Evolutionary conservation across 495 filamentous ascomycete species (phyloP).

Genomic region (Aspergillus coremiiformis): DNA sequence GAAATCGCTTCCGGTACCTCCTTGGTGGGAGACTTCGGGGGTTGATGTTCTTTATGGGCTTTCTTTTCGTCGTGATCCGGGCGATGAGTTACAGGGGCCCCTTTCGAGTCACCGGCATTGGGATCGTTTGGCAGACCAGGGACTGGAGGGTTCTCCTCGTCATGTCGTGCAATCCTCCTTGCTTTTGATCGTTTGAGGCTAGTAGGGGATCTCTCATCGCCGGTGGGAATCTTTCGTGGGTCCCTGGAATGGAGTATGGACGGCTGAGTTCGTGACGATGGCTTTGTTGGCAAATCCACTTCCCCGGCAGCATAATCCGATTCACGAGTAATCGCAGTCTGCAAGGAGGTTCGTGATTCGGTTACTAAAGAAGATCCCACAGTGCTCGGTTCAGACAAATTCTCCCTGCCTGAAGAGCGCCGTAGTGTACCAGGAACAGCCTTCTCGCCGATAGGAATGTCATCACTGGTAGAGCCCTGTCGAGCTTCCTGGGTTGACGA

Average conservation of each 20-base stretch:
- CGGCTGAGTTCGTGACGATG: slow-evolving; percentile 17
- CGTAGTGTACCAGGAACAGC: slow-evolving; percentile 24
- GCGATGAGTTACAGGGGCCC: slow-evolving; percentile 7
- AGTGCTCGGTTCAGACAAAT: slow-evolving; percentile 34
- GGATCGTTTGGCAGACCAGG: slow-evolving; percentile 17
- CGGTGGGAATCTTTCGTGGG: slow-evolving; percentile 16
- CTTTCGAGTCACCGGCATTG: background rate
- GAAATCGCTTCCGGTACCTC: slow-evolving; percentile 23
- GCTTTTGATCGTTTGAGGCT: slow-evolving; percentile 50
- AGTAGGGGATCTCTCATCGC: slow-evolving; percentile 23
- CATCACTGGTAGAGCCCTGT: slow-evolving; percentile 48
- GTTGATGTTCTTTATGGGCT: slow-evolving; percentile 16
- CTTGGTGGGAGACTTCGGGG: slow-evolving; percentile 17
- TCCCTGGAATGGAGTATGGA: slow-evolving; percentile 25
- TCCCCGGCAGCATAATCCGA: slow-evolving; percentile 30
- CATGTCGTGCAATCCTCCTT: slow-evolving; percentile 42
- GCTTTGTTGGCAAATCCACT: slow-evolving; percentile 19
- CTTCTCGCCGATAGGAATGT: slow-evolving; percentile 72
- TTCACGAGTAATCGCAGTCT: slow-evolving; percentile 31
- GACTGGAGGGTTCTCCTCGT: slow-evolving; percentile 30
- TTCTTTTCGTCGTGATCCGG: slow-evolving; percentile 29
- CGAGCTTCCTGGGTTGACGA: slow-evolving; percentile 34
- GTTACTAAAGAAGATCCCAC: slow-evolving; percentile 25
- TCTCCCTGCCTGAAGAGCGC: slow-evolving; percentile 29
- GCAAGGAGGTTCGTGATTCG: slow-evolving; percentile 25